phyloP scores from a whole-genome alignment of 768 basidiomycete species.

The Imleria badia region DNA sequence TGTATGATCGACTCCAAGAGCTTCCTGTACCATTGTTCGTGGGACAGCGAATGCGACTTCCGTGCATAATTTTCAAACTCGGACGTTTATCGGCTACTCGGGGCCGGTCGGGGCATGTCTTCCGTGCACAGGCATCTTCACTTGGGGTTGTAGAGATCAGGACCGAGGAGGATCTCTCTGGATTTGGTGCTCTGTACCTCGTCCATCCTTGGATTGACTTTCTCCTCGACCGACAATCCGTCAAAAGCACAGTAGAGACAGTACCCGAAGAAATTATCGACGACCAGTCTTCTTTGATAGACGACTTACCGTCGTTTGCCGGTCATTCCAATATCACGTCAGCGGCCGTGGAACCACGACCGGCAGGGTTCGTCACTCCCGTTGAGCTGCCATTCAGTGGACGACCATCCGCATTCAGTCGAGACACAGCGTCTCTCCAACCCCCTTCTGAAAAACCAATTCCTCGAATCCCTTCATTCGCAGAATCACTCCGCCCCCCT shows the following conservation, averaged over 20 bases:
- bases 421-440: background rate
- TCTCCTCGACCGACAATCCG: background rate
- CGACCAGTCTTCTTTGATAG: background rate
- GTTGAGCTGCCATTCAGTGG: background rate
- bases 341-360: background rate
- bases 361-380: background rate
- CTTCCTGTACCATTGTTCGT: background rate
- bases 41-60: background rate
- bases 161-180: background rate
- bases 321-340: no score
- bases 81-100: background rate
- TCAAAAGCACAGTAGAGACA: background rate
- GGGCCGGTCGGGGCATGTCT: background rate
- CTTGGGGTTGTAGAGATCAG: background rate
- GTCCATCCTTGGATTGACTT: background rate
- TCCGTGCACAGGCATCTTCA: background rate
- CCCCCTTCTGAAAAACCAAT: background rate
- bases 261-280: background rate
- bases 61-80: background rate
- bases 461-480: no score
- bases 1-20: background rate
- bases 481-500: no score
- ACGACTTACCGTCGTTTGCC: background rate
- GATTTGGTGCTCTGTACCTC: background rate
- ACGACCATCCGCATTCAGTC: background rate